A percentile compares a stretch with the other conserved stretches of the same genome.
Evolutionary conservation across 78 protist species (phyloP).

Genomic region (Speleostelium caveatum): DNA sequence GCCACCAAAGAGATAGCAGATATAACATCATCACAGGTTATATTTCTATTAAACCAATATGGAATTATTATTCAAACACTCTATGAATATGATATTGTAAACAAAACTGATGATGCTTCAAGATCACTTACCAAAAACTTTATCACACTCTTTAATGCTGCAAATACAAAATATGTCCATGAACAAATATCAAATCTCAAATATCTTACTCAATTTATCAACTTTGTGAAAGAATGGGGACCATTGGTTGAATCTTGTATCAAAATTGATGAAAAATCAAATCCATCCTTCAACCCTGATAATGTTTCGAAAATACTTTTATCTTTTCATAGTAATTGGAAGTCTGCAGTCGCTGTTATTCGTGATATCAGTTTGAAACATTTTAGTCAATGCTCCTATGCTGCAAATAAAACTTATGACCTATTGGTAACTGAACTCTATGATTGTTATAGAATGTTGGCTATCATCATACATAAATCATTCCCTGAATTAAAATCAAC

Average conservation of each 20-base stretch:
- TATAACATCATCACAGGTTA: slow-evolving; percentile 9
- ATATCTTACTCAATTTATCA: slow-evolving; percentile 8
- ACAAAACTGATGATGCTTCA: background rate
- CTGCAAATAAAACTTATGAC: slow-evolving; percentile 11
- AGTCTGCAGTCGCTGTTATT: slow-evolving; percentile 37
- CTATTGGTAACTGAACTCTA: background rate
- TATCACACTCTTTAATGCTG: background rate
- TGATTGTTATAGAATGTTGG: slow-evolving; percentile 15
- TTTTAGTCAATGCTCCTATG: slow-evolving; percentile 14
- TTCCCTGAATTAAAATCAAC: slow-evolving; percentile 4
- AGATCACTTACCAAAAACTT: background rate
- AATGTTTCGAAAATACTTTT: slow-evolving; percentile 21
- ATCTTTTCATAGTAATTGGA: slow-evolving; percentile 46
- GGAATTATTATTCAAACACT: background rate
- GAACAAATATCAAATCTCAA: background rate
- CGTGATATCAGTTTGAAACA: slow-evolving; percentile 14
- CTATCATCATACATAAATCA: slow-evolving; percentile 8
- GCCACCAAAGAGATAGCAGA: slow-evolving; percentile 16
- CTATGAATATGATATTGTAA: background rate
- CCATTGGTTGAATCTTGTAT: slow-evolving; percentile 72
- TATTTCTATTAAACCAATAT: slow-evolving; percentile 34
- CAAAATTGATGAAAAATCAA: slow-evolving; percentile 5
- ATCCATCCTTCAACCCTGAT: slow-evolving; percentile 19
- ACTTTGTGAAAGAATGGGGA: slow-evolving; percentile 54
- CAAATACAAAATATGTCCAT: slow-evolving; percentile 1